Evolutionary conservation across 2,329 filamentous ascomycete genomes (phyloP).

Genomic region (Coniella vitis): DNA sequence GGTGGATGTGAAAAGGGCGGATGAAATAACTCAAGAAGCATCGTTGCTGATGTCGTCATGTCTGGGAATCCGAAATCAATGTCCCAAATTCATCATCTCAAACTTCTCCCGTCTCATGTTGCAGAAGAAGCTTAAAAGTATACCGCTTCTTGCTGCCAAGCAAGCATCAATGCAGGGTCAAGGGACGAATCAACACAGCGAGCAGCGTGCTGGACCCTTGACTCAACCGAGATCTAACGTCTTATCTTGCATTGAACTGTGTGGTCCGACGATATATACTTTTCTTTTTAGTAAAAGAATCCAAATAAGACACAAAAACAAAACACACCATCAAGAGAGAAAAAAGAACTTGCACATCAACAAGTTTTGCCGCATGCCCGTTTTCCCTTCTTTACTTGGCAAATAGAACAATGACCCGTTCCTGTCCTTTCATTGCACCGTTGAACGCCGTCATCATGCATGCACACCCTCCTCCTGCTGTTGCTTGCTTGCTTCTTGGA

Average conservation of each 20-base stretch:
- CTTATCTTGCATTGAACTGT: constrained; percentile 7
- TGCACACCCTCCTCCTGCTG: not conserved
- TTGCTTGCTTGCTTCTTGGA: not conserved
- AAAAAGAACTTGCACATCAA: not conserved
- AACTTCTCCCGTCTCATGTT: too few relatives aligned
- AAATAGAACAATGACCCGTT: not conserved
- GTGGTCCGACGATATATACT: constrained; percentile 12
- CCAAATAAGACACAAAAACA: not conserved
- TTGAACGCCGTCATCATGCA: constrained; percentile 17
- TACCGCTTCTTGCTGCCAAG: too few relatives aligned
- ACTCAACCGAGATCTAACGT: constrained; percentile 3
- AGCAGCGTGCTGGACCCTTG: too few relatives aligned
- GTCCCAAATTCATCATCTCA: too few relatives aligned
- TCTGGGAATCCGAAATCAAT: too few relatives aligned
- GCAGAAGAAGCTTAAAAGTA: too few relatives aligned
- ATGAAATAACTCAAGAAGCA: too few relatives aligned
- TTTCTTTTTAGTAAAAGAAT: not conserved
- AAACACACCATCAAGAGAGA: not conserved
- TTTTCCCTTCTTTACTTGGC: not conserved
- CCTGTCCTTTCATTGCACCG: constrained; percentile 1
- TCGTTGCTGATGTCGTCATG: too few relatives aligned
- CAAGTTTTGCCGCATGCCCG: constrained; percentile 4
- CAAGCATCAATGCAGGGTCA: too few relatives aligned
- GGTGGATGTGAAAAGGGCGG: too few relatives aligned
- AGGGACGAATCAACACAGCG: too few relatives aligned